Evolutionary conservation across 371 early-diverging fungal species (phyloP), one percentile per base, ranked within the genome.

Genomic region (Apophysomyces sp.): DNA sequence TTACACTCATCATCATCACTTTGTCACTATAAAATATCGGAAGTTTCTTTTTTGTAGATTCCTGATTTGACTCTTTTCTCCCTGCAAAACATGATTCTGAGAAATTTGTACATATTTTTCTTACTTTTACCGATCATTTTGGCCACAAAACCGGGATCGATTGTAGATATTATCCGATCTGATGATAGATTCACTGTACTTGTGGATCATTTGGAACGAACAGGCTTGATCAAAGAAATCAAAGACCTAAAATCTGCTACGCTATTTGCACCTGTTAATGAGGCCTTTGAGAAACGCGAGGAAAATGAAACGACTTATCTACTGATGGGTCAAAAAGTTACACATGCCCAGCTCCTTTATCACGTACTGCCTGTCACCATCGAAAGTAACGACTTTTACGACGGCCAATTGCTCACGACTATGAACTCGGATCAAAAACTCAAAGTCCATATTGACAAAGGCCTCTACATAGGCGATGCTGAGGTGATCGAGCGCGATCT

Each of bases 221-320:
- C 71, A 3, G 65, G 63, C 11, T 56, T 63, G 7, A 40, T 59
- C 26, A 49, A 68, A 9, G 61, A 65, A 12, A 52, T 65, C 31
- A 44, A 79, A 74, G 34, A 58, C 51, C n/a, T 56, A 71, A 61
- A 68, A 26, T 53, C 72, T 27, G 81, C 72, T 28, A 83, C 86
- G 6, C 63, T 85, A 36, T 82, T 85, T 73, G 84, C 86, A 8
- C 84, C 84, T 4, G 76, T 74, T 55, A 81, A 85, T 55, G 74
- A 77, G 8, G 86, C 86, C 8, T 85, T 85, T 29, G 39, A 57
- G 0, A 65, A 67, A 55, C 66, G 67, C 60, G 52, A 54, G 28
- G 61, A 67, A 5, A 44, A 27, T 15, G 63, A 73, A 0, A 65
- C 70, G 31, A 62, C 54, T 12, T 68, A 67, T 8, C 57, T 67